Base-by-base conservation (phyloP, 1,284 basidiomycete species). In the Ganoderma resinaceum region DNA sequence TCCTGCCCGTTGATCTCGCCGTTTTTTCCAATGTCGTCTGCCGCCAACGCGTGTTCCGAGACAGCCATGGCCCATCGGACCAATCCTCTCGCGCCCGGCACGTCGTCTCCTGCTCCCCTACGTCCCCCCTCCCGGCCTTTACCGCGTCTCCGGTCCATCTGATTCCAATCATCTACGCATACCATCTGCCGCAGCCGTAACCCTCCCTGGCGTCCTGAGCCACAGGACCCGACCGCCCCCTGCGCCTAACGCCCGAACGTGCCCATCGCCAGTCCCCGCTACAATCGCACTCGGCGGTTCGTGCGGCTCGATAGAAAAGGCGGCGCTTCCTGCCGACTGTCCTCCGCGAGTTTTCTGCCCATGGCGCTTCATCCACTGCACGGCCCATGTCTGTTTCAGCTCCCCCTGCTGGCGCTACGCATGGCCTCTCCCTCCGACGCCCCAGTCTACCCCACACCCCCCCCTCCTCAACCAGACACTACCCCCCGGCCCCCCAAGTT, bases 301-400 rank as follows among this genome's bases (percentile, higher is more conserved):
- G 20, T 57, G n/a, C 57, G 37, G 46, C 40, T 65, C 35, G 43
- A 52, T 70, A 69, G 63, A 70, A 69, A 73, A 71, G 66, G 71
- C 65, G 67, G 66, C 71, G 69, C 65, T 61, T 69, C 55, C 37
- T 63, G 52, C 49, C 52, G 33, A 23, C 46, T 52, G 62, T 23
- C 52, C 52, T 38, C 49, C 35, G 52, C 62, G 55, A 33, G 33
- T 46, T 52, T 52, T 52, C 14, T 33, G n/a, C 53, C 61, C 64
- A 70, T 70, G 72, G 70, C 72, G 69, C 72, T 73, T 68, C 60
- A 66, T 40, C 69, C 65, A 43, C 43, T 68, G 43, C 61, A 66
- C 52, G 60, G 55, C 61, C 29, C 69, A 71, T 71, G 64, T 68
- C 53, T 70, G 66, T 71, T 69, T 66, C 70, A 70, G 66, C 62